Evolutionary conservation across 2,329 filamentous ascomycete genomes (phyloP).

Genomic region (Rhinocladiella mackenziei): DNA sequence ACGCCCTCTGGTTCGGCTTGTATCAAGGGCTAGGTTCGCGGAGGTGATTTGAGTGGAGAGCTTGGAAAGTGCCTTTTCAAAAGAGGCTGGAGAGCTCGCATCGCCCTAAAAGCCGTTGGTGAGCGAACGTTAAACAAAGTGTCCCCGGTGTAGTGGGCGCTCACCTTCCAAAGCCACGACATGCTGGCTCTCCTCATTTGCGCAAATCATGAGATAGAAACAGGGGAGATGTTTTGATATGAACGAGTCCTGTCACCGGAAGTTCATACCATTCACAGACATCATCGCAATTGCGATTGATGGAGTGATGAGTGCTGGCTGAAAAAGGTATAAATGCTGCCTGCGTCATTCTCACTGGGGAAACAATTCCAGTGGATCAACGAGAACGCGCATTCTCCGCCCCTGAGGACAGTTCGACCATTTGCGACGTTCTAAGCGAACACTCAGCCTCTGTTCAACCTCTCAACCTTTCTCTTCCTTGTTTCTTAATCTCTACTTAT

Average conservation of each 20-base stretch:
- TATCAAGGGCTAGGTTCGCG: constrained; percentile 69
- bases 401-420: constrained; percentile 24
- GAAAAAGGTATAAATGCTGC: no score
- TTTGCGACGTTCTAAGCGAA: not conserved
- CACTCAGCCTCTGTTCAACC: not conserved
- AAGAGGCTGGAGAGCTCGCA: constrained; percentile 78
- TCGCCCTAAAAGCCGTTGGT: constrained; percentile 62
- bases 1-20: constrained; percentile 65
- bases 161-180: constrained; percentile 27
- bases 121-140: no score
- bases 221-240: not conserved
- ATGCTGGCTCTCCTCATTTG: constrained; percentile 25
- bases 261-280: no score
- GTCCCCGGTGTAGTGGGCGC: no score
- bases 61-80: constrained; percentile 82
- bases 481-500: not conserved
- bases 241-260: no score
- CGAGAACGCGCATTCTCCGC: no score
- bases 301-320: no score
- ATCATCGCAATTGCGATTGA: no score
- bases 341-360: no score
- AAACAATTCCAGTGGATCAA: no score
- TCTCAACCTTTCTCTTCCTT: not conserved
- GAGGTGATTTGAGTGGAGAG: constrained; percentile 78
- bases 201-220: not conserved